Base-by-base conservation (phyloP, 371 early-diverging fungal species). In the Globomyces sp. region DNA sequence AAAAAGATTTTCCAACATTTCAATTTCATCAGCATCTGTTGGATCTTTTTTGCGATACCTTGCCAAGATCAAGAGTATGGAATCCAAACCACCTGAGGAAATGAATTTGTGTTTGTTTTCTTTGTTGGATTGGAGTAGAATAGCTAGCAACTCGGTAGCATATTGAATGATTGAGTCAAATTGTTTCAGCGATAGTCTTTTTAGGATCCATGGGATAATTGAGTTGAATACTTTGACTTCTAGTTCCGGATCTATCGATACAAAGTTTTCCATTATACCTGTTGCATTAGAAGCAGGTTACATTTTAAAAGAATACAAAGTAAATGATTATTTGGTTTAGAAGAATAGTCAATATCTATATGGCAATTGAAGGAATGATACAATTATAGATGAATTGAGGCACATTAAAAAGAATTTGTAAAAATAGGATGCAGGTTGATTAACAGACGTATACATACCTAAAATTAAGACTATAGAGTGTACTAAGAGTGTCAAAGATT, bases 1-100 rank as follows among this genome's bases (percentile, higher is more conserved):
- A 71, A 96, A 92, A 39, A 90, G 79, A 69, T 94, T 95, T 68
- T 94, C 96, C 75, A 97, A 79, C 79, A 90, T 81, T 68, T 97
- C 97, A 49, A 84, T 77, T 69, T 93, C 95, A 69, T 92, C 94
- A 5, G 85, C 86, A 53, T 91, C 90, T 37, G 75, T 74, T 2
- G 97, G 95, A 68, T 95, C 93, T 67, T 83, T 84, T 51, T 86
- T 82, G 70, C 83, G 86, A 71, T 89, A 92, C 0, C 71, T 68
- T 68, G 85, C 55, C 4, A 76, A 34, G 8, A 70, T 72, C 52
- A 58, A 70, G 43, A 95, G 77, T 46, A 94, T 69, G 0, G 84
- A 74, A 71, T 92, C 93, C 2, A 93, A 71, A 5, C 91, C 94
- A 13, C 81, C 83, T n/a, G 83, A 61, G 50, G 81, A 83, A 9